These are phyloP conservation scores for Erodium texanum DNA, from an alignment of 441 rosid genomes.

Conservation along the genomic window DNA sequence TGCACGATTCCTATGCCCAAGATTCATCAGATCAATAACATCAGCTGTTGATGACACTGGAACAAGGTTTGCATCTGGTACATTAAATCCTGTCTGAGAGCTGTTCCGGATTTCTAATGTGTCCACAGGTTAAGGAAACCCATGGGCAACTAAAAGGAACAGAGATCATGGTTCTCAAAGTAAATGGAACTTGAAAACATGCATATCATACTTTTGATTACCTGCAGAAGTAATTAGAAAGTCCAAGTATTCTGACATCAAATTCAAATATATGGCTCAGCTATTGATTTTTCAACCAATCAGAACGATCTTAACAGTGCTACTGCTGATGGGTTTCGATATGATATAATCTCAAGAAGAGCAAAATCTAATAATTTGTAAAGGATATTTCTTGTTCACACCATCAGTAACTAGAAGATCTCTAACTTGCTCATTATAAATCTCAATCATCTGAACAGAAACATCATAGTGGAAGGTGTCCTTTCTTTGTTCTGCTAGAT, in stretches of 20 bases:
- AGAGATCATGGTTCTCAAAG: background rate
- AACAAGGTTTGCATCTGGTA: constrained; percentile 73
- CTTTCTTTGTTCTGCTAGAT: constrained; percentile 73
- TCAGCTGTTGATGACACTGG: constrained; percentile 71
- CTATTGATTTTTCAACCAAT: background rate
- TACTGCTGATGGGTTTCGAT: background rate
- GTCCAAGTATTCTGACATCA: background rate
- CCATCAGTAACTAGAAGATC: constrained; percentile 87
- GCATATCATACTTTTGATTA: background rate
- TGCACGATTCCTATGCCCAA: constrained; percentile 73
- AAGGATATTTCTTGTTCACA: constrained; percentile 93
- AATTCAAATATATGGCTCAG: background rate
- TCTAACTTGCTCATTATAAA: constrained; percentile 25
- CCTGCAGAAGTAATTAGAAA: background rate
- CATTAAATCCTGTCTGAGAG: constrained; percentile 71
- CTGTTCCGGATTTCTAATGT: constrained; percentile 85
- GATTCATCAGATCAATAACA: constrained; percentile 72
- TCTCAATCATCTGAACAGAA: constrained; percentile 96
- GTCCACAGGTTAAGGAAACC: constrained; percentile 40
- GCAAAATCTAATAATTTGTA: constrained; percentile 10
- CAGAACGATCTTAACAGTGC: constrained; percentile 3
- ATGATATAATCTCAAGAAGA: background rate
- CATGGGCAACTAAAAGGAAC: background rate
- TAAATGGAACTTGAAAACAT: background rate
- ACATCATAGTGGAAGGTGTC: constrained; percentile 65